Conservation (phyloP, 371 early-diverging fungal genomes). For the Chytridium lagenaria region DNA sequence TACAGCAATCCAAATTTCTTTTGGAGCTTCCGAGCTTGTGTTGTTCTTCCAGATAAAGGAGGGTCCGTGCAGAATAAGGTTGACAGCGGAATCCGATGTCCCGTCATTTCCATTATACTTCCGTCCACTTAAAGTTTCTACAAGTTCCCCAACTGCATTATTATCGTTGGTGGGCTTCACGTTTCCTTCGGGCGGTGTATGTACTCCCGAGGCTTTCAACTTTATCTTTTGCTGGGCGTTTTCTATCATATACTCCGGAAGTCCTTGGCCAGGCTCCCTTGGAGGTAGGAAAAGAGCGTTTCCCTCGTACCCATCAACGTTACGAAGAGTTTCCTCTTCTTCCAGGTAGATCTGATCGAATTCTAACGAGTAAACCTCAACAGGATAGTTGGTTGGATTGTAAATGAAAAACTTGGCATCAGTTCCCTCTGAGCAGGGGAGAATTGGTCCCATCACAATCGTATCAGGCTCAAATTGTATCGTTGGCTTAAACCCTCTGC, state of each 20-base stretch:
- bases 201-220: slow-evolving; percentile 20
- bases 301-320: slow-evolving; percentile 45
- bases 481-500: slow-evolving; percentile 44
- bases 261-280: slow-evolving; percentile 48
- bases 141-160: slow-evolving; percentile 41
- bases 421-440: slow-evolving; percentile 58
- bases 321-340: slow-evolving; percentile 54
- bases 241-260: slow-evolving; percentile 49
- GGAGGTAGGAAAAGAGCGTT: slow-evolving; percentile 50
- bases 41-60: slow-evolving; percentile 58
- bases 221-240: slow-evolving; percentile 31
- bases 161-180: background rate
- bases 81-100: slow-evolving; percentile 23
- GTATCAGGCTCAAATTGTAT: slow-evolving; percentile 56
- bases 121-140: slow-evolving; percentile 24
- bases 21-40: slow-evolving; percentile 46
- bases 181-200: background rate
- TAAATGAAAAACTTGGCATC: slow-evolving; percentile 49
- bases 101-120: slow-evolving; percentile 11
- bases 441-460: slow-evolving; percentile 50
- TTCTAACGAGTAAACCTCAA: slow-evolving; percentile 59
- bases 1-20: slow-evolving; percentile 37
- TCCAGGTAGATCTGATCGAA: slow-evolving; percentile 59
- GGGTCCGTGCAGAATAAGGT: slow-evolving; percentile 61
- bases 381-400: slow-evolving; percentile 54